phyloP scores from a whole-genome alignment of 192 early-diverging fungal genomes.

The Neocallimastix lanati region DNA sequence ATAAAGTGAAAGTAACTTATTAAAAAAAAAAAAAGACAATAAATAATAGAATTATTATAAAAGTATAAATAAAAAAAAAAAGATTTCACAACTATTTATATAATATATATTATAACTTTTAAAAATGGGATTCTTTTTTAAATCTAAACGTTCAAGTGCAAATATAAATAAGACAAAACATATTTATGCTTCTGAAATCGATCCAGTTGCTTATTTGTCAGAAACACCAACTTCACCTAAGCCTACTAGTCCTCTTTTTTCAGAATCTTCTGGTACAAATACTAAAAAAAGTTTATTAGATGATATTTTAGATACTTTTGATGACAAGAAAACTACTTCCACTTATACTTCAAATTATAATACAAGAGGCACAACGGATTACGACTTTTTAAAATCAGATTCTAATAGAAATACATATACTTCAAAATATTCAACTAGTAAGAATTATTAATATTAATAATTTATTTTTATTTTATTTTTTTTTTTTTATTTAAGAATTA shows the following conservation, averaged over 20 bases:
- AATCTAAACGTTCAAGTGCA: not conserved
- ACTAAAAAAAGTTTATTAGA: not conserved
- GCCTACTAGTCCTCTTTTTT: not conserved
- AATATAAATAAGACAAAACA: too few species aligned
- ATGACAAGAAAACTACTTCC: not conserved
- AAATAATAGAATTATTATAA: too few species aligned
- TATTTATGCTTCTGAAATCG: not conserved
- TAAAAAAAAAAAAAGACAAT: too few species aligned
- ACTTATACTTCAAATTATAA: not conserved
- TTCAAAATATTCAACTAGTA: not conserved
- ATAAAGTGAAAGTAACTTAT: too few species aligned
- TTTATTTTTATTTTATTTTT: too few species aligned
- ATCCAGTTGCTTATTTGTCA: not conserved
- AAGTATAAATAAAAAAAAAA: too few species aligned
- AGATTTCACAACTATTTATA: too few species aligned
- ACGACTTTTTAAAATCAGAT: not conserved
- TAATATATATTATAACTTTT: not conserved
- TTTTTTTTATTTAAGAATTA: too few species aligned
- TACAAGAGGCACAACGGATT: not conserved
- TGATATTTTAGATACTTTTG: not conserved
- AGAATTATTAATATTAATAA: not conserved
- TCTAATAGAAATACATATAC: not conserved
- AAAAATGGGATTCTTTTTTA: not conserved
- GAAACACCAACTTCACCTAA: not conserved
- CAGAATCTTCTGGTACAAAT: not conserved